A percentile compares a stretch with the other conserved stretches of the same genome.
Evolutionary conservation across 257 asterid species (phyloP).

Genomic region (Fraxinus americana): DNA sequence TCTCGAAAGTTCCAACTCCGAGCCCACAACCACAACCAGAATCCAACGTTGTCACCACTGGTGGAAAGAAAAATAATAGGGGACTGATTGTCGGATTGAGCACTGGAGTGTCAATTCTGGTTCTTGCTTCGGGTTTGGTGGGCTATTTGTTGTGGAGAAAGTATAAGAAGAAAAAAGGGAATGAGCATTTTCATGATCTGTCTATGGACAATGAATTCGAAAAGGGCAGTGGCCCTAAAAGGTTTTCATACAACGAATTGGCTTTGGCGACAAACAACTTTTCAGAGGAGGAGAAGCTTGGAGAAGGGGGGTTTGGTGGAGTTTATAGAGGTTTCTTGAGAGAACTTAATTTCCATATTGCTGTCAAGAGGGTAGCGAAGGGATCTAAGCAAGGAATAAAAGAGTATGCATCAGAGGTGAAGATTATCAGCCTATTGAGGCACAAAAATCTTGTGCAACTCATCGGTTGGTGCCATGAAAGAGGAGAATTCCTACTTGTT

Average conservation of each 20-base stretch:
- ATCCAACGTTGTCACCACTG: neutral
- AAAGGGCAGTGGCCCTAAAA: constrained; percentile 33
- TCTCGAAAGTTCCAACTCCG: neutral
- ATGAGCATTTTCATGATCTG: constrained; percentile 5
- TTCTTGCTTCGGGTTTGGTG: neutral
- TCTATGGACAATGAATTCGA: constrained; percentile 34
- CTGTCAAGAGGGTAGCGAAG: constrained; percentile 40
- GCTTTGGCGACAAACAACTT: constrained; percentile 38
- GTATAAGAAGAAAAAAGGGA: constrained; percentile 6
- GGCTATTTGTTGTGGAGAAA: constrained; percentile 9
- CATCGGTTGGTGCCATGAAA: constrained; percentile 47
- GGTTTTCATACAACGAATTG: constrained; percentile 32
- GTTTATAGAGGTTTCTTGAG: constrained; percentile 39
- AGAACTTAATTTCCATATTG: constrained; percentile 21
- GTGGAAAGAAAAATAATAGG: neutral
- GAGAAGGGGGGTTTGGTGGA: constrained; percentile 53
- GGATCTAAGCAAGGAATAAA: constrained; percentile 41
- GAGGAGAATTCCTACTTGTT: constrained; percentile 33
- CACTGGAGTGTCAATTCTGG: constrained; percentile 14
- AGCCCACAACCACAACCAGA: neutral
- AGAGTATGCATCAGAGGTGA: constrained; percentile 48
- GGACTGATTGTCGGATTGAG: constrained; percentile 23
- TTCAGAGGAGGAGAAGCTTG: constrained; percentile 28
- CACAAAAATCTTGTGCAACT: constrained; percentile 46
- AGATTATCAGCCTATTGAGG: constrained; percentile 40